phyloP scores from a whole-genome alignment of 2,329 filamentous ascomycete species.

The Pseudogymnoascus sp. region DNA sequence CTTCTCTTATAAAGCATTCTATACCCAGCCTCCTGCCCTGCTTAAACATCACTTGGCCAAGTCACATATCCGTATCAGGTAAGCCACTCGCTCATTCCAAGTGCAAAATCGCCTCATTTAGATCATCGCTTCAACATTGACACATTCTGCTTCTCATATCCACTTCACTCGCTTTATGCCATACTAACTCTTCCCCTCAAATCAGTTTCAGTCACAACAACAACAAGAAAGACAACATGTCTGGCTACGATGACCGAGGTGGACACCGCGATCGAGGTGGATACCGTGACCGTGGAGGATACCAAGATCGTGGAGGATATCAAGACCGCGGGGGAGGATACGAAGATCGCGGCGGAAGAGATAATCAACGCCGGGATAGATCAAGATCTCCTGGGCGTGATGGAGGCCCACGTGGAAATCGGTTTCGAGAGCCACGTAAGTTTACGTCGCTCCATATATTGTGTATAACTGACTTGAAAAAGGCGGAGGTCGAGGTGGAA shows the following conservation, averaged over 20 bases:
- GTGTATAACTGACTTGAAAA: neutral
- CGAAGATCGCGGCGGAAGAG: neutral
- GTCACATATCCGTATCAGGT: neutral
- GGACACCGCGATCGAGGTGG: neutral
- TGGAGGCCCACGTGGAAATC: neutral
- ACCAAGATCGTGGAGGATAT: neutral
- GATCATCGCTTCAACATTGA: neutral
- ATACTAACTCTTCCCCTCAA: neutral
- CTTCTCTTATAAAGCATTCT: neutral
- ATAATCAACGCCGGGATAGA: neutral
- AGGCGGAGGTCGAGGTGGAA: neutral
- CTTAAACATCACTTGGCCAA: neutral
- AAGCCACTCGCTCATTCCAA: neutral
- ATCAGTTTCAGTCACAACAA: neutral
- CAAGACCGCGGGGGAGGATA: neutral
- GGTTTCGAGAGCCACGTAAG: constrained; percentile 7
- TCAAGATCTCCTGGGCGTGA: neutral
- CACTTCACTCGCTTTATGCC: neutral
- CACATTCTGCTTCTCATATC: neutral
- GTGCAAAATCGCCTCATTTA: neutral
- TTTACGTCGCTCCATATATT: neutral
- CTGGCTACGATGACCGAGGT: neutral
- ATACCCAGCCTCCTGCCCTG: neutral
- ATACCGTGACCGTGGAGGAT: neutral
- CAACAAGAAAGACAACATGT: neutral